A percentile compares a stretch with the other conserved stretches of the same genome.
These are phyloP conservation scores for Paragyromitra xinjiangensis DNA, from an alignment of 495 filamentous ascomycete species.

Conservation along the genomic window DNA sequence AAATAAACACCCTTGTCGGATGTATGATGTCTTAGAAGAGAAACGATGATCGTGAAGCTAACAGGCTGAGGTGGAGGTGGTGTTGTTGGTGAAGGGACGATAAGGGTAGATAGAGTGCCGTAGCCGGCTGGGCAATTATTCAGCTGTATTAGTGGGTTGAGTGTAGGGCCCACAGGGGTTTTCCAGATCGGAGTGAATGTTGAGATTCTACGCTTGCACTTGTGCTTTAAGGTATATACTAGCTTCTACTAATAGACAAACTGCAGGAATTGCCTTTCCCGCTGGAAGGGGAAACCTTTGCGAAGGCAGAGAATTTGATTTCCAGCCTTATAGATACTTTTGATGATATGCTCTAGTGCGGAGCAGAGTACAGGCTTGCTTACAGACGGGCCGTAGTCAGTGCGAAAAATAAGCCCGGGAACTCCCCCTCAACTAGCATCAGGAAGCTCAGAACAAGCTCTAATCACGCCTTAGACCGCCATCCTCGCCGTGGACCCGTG, in stretches of 20 bases:
- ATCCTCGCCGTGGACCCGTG: not conserved
- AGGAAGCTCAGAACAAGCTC: not conserved
- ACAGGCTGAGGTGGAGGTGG: not conserved
- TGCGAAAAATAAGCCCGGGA: slow-evolving; percentile 9
- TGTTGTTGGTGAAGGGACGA: not conserved
- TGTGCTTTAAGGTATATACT: not conserved
- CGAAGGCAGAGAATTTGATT: not conserved
- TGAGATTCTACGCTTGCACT: not conserved
- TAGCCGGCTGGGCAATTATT: slow-evolving; percentile 15
- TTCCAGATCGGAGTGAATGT: not conserved
- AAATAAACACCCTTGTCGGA: slow-evolving; percentile 21
- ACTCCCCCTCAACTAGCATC: not conserved
- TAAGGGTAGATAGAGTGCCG: slow-evolving; percentile 13
- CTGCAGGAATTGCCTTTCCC: not conserved
- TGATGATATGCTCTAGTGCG: not conserved
- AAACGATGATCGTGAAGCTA: slow-evolving; percentile 13
- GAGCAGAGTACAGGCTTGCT: not conserved
- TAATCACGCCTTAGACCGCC: not conserved
- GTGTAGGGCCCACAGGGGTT: not conserved
- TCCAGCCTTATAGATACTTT: not conserved
- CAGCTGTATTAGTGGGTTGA: slow-evolving; percentile 16
- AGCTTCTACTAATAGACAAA: not conserved
- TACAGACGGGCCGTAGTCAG: not conserved
- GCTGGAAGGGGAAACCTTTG: not conserved
- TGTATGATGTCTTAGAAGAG: slow-evolving; percentile 5